A percentile compares a stretch with the other conserved stretches of the same genome.
phyloP scores from a whole-genome alignment of 441 rosid genomes.

The Jatropha podagrica region DNA sequence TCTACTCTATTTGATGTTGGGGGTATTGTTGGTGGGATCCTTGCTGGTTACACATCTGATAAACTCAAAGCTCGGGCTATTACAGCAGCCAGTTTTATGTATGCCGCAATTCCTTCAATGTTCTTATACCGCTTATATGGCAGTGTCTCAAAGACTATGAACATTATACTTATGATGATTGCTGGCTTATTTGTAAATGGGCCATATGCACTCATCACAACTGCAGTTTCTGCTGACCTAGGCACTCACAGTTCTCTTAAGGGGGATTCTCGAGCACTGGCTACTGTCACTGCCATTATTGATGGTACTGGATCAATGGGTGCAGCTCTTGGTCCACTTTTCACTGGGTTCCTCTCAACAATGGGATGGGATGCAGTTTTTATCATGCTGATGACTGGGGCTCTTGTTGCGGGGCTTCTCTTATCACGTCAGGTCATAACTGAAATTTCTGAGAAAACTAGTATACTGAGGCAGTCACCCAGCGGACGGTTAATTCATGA shows the following conservation, averaged over 20 bases:
- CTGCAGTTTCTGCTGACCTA: conserved; percentile 89
- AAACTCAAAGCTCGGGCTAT: conserved; percentile 77
- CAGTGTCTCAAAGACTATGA: conserved; percentile 52
- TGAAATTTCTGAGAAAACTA: conserved; percentile 44
- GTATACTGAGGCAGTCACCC: conserved; percentile 27
- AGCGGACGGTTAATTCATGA: conserved; percentile 38
- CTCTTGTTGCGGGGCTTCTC: conserved; percentile 77
- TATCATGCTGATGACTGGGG: conserved; percentile 66
- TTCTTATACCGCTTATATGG: conserved; percentile 67
- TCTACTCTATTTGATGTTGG: conserved; percentile 85
- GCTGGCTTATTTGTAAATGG: conserved; percentile 89
- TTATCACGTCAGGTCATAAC: conserved; percentile 53
- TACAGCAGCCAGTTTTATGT: conserved; percentile 75
- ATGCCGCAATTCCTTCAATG: conserved; percentile 77
- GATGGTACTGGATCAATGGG: conserved; percentile 96
- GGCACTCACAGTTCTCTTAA: conserved; percentile 82
- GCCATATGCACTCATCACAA: conserved; percentile 86
- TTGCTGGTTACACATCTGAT: conserved; percentile 86
- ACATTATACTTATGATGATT: conserved; percentile 81
- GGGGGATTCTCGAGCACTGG: conserved; percentile 91
- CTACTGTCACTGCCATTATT: conserved; percentile 91
- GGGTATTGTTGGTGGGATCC: conserved; percentile 81
- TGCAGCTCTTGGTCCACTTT: conserved; percentile 86
- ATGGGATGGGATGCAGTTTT: conserved; percentile 79
- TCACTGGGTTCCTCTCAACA: conserved; percentile 81